A percentile compares a stretch with the other conserved stretches of the same genome.
Evolutionary conservation across 768 basidiomycete species (phyloP).

Genomic region (Boletus sensibilis): DNA sequence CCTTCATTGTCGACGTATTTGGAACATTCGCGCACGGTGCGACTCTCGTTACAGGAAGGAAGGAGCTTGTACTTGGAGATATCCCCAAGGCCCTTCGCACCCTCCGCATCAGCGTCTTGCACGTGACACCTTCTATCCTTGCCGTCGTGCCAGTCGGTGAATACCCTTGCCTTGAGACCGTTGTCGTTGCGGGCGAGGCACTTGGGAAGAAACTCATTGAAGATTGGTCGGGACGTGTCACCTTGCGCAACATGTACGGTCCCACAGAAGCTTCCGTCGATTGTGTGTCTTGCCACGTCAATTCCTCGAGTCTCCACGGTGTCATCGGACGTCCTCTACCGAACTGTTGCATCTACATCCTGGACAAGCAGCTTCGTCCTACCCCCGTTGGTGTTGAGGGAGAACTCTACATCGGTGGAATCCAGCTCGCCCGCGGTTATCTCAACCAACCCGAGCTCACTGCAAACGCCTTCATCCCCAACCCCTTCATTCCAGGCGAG

Average conservation of each 20-base stretch:
- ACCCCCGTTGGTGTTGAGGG: slow-evolving; percentile 31
- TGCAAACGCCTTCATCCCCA: slow-evolving; percentile 25
- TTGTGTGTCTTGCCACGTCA: slow-evolving; percentile 28
- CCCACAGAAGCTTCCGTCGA: slow-evolving; percentile 34
- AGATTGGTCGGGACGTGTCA: slow-evolving; percentile 27
- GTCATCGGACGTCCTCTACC: slow-evolving; percentile 34
- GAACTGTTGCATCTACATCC: slow-evolving; percentile 28
- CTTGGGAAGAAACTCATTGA: slow-evolving; percentile 24
- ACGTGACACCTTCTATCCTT: slow-evolving; percentile 33
- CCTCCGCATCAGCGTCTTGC: slow-evolving; percentile 27
- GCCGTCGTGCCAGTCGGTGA: slow-evolving; percentile 26
- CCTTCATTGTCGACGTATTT: slow-evolving; percentile 20
- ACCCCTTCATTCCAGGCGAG: slow-evolving; percentile 31
- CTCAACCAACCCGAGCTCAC: slow-evolving; percentile 31
- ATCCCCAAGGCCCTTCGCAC: slow-evolving; percentile 27
- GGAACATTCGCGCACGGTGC: slow-evolving; percentile 21
- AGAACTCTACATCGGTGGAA: slow-evolving; percentile 24
- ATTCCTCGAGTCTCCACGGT: slow-evolving; percentile 17
- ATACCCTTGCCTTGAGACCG: slow-evolving; percentile 27
- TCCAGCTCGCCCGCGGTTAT: slow-evolving; percentile 23
- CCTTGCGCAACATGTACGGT: slow-evolving; percentile 35
- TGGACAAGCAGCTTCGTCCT: slow-evolving; percentile 29
- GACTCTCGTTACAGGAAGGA: slow-evolving; percentile 21
- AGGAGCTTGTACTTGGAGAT: slow-evolving; percentile 32
- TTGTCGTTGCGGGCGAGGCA: slow-evolving; percentile 28